Conservation (phyloP, 2,329 filamentous ascomycete species). For the Lecanicillium sp. region DNA sequence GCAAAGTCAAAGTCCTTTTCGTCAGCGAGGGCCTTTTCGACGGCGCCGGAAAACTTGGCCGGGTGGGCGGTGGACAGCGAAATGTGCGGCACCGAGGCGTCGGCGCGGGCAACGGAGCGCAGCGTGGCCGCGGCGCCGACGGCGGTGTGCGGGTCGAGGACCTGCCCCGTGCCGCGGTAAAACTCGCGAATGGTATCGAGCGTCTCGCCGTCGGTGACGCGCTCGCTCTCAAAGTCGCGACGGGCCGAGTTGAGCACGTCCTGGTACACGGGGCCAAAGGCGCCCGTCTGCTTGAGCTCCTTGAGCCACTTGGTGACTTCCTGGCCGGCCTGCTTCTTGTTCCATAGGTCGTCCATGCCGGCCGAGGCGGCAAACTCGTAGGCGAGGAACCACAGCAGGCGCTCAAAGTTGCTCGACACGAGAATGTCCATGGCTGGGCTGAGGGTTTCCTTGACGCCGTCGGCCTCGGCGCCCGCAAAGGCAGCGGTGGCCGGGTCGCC, state of each 20-base stretch:
- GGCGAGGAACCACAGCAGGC: conserved; percentile 87
- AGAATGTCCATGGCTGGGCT: conserved; percentile 97
- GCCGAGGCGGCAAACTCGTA: conserved; percentile 57
- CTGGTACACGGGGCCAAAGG: conserved; percentile 69
- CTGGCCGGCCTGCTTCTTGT: conserved; percentile 63
- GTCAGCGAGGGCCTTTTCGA: conserved; percentile 67
- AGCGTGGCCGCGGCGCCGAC: conserved; percentile 74
- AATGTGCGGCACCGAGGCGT: conserved; percentile 58
- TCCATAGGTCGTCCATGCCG: conserved; percentile 58
- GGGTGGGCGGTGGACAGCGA: conserved; percentile 90
- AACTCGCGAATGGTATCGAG: conserved; percentile 53
- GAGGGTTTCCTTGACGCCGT: conserved; percentile 82
- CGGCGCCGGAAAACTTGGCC: conserved; percentile 85
- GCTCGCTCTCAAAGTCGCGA: conserved; percentile 73
- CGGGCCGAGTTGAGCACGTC: conserved; percentile 66
- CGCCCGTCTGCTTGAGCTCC: conserved; percentile 71
- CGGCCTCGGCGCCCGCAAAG: conserved; percentile 55
- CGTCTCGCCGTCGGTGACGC: conserved; percentile 59
- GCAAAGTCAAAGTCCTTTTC: conserved; percentile 70
- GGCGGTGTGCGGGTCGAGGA: conserved; percentile 88
- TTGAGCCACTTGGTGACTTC: conserved; percentile 73
- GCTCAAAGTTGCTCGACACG: conserved; percentile 93
- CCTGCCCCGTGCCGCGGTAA: conserved; percentile 59
- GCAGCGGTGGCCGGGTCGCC: conserved; percentile 31
- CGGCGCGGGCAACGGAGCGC: conserved; percentile 54